Evolutionary conservation across 2,329 filamentous ascomycete genomes (phyloP).

Genomic region (Xylaria arbuscula): DNA sequence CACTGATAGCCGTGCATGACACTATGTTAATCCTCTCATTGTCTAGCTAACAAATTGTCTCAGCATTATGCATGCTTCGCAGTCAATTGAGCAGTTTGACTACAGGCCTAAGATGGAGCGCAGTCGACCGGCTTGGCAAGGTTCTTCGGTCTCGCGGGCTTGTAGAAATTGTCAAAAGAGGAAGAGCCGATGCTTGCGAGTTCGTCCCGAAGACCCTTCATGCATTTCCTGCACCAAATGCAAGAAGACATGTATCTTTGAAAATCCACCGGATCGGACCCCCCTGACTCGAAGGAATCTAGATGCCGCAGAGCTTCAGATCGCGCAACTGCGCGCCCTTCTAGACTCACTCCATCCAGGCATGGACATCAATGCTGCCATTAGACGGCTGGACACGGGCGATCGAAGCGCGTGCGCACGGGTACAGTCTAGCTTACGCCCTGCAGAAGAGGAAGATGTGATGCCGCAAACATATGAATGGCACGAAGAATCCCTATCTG

Average conservation of each 20-base stretch:
- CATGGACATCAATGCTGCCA: conserved; percentile 21
- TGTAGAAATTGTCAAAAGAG: conserved; percentile 27
- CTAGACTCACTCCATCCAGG: conserved; percentile 16
- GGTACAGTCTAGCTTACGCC: conserved; percentile 5
- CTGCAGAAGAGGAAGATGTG: background rate
- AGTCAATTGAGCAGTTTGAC: background rate
- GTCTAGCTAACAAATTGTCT: background rate
- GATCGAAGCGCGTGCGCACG: background rate
- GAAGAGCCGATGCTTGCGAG: conserved; percentile 25
- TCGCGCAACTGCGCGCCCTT: conserved; percentile 17
- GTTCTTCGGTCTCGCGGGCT: conserved; percentile 12
- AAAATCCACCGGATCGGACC: conserved; percentile 22
- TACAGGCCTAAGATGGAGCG: conserved; percentile 7
- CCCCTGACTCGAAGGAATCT: conserved; percentile 26
- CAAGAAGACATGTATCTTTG: conserved; percentile 15
- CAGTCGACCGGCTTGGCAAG: background rate
- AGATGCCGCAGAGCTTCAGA: conserved; percentile 15
- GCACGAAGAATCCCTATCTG: conserved; percentile 19
- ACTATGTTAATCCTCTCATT: background rate
- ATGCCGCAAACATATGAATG: conserved; percentile 14
- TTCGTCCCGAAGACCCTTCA: conserved; percentile 6
- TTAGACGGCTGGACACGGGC: background rate
- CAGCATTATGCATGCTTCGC: background rate
- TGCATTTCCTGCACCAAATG: conserved; percentile 17
- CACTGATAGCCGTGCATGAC: background rate